A percentile compares a stretch with the other conserved stretches of the same genome.
Evolutionary conservation across 129 eudicot species (phyloP).

Genomic region (carrot (Daucus carota)): DNA sequence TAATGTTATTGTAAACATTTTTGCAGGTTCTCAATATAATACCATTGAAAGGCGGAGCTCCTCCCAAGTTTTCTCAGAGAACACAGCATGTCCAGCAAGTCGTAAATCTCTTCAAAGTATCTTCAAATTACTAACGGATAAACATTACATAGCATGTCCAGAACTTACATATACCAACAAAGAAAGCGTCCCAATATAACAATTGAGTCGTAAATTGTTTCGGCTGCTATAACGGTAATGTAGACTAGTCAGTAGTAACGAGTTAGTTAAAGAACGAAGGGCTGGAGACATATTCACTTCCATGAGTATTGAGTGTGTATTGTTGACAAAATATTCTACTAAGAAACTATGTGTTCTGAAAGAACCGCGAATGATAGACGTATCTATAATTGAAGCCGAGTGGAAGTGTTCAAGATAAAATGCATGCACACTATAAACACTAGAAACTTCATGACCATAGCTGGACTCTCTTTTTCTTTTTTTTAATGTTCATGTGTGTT

Average conservation of each 20-base stretch:
- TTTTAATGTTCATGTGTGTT: no score
- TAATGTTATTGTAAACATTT: neutral
- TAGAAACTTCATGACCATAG: no score
- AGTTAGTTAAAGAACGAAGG: no score
- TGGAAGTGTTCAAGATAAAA: neutral
- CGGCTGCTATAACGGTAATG: neutral
- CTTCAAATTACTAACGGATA: neutral
- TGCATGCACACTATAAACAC: neutral
- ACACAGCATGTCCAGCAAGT: no score
- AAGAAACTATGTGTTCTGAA: neutral
- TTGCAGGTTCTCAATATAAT: constrained; percentile 63
- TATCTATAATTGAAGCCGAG: neutral
- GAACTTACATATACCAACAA: neutral
- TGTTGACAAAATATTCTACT: neutral
- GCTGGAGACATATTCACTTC: no score
- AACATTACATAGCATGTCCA: neutral
- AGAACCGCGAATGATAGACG: neutral
- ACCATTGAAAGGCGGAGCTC: constrained; percentile 71
- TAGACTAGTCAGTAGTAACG: neutral
- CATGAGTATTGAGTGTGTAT: no score
- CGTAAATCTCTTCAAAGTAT: no score
- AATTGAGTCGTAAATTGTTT: neutral
- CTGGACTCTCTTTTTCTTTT: no score
- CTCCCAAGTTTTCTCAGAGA: constrained; percentile 42
- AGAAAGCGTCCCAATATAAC: neutral